Evolutionary conservation across 345 rosid species (phyloP).

Genomic region (Ailanthus altissimus): DNA sequence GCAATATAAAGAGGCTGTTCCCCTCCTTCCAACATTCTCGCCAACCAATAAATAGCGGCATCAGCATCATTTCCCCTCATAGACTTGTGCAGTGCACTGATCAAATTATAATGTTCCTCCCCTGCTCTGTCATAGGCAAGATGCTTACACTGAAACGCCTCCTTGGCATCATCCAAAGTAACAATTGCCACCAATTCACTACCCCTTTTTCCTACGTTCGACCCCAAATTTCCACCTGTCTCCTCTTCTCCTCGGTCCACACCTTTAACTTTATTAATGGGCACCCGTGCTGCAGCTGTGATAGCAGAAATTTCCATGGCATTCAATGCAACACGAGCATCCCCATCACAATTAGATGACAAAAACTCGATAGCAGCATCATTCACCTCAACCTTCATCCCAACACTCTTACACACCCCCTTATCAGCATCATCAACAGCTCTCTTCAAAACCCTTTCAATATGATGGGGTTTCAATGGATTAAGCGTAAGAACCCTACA

Average conservation of each 20-base stretch:
- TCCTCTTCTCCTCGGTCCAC: neutral
- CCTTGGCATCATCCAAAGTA: slow-evolving; percentile 69
- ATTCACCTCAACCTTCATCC: slow-evolving; percentile 34
- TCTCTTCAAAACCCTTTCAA: slow-evolving; percentile 51
- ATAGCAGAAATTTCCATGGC: slow-evolving; percentile 73
- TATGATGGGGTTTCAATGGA: slow-evolving; percentile 60
- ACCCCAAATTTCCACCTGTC: neutral
- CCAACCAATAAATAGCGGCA: slow-evolving; percentile 84
- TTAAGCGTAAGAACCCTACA: slow-evolving; percentile 65
- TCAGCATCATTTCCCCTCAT: slow-evolving; percentile 80
- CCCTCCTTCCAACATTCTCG: slow-evolving; percentile 82
- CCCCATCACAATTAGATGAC: slow-evolving; percentile 72
- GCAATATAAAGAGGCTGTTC: slow-evolving; percentile 89
- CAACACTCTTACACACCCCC: slow-evolving; percentile 45
- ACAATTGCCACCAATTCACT: slow-evolving; percentile 26
- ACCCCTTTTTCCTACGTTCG: slow-evolving; percentile 7
- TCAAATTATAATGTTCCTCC: slow-evolving; percentile 81
- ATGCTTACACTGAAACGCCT: slow-evolving; percentile 80
- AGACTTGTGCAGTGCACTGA: slow-evolving; percentile 85
- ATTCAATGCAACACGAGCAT: slow-evolving; percentile 79
- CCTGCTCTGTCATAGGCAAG: slow-evolving; percentile 79
- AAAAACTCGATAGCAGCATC: slow-evolving; percentile 55
- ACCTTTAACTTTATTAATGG: neutral
- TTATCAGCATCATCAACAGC: slow-evolving; percentile 46
- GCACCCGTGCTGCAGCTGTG: slow-evolving; percentile 46